phyloP scores from a whole-genome alignment of 768 basidiomycete genomes.

The Rickenella mellea region DNA sequence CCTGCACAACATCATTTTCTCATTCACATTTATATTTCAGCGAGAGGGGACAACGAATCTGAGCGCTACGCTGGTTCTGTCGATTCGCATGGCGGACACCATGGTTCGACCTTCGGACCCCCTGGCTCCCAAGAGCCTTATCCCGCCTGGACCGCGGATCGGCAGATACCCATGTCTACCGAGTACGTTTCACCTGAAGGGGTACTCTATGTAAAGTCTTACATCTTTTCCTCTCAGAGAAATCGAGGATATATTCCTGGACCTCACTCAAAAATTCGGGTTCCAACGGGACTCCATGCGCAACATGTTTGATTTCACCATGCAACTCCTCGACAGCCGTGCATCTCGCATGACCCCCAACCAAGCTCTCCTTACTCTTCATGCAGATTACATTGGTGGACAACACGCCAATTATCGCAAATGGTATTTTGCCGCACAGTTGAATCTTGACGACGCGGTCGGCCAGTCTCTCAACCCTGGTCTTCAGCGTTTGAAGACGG shows the following conservation, averaged over 20 bases:
- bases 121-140: constrained; percentile 51
- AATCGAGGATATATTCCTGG: constrained; percentile 97
- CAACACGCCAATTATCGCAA: constrained; percentile 99
- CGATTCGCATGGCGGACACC: constrained; percentile 22
- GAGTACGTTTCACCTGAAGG: constrained; percentile 33
- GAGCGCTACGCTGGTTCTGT: constrained; percentile 23
- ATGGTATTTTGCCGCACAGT: constrained; percentile 99
- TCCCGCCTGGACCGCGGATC: constrained; percentile 90
- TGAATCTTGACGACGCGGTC: constrained; percentile 97
- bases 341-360: constrained; percentile 98
- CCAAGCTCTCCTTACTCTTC: constrained; percentile 91
- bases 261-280: constrained; percentile 97
- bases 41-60: constrained; percentile 21
- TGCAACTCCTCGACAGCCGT: constrained; percentile 95
- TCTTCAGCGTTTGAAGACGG: constrained; percentile 77
- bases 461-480: constrained; percentile 93
- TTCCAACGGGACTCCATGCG: constrained; percentile 95
- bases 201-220: neutral
- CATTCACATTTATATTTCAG: constrained; percentile 9
- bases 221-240: constrained; percentile 30
- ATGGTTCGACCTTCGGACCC: constrained; percentile 3
- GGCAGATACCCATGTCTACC: constrained; percentile 90
- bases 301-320: constrained; percentile 97
- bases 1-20: neutral
- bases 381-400: constrained; percentile 98